Percentiles rank a stretch among this genome's conserved stretches.
phyloP scores from a whole-genome alignment of 2,329 filamentous ascomycete species.

The Allantophomopsis lycopodina region DNA sequence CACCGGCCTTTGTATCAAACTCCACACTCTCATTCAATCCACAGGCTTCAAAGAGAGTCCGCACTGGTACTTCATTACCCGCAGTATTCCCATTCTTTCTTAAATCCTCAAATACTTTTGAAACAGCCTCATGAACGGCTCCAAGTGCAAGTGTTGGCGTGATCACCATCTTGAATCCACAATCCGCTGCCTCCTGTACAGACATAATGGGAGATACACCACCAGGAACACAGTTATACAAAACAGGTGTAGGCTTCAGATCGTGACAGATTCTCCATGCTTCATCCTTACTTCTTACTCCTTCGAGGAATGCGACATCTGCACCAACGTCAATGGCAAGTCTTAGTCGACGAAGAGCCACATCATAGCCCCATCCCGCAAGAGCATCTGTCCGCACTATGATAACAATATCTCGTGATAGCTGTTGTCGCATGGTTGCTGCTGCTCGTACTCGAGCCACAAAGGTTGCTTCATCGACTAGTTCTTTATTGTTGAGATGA shows the following conservation, averaged over 20 bases:
- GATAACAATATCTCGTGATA: slow-evolving; percentile 43
- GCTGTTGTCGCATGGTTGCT: slow-evolving; percentile 28
- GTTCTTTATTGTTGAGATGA: slow-evolving; percentile 45
- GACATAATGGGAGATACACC: slow-evolving; percentile 38
- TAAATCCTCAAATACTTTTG: not conserved
- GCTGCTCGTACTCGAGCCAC: slow-evolving; percentile 40
- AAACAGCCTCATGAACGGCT: slow-evolving; percentile 1
- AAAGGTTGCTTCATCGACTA: slow-evolving; percentile 42
- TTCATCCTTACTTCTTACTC: slow-evolving; percentile 35
- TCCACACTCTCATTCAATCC: slow-evolving; percentile 2
- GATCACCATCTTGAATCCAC: slow-evolving; percentile 44
- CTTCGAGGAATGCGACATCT: slow-evolving; percentile 47
- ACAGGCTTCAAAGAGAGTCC: slow-evolving; percentile 3
- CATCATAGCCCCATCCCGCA: slow-evolving; percentile 40
- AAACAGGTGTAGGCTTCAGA: slow-evolving; percentile 30
- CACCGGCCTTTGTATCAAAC: slow-evolving; percentile 3
- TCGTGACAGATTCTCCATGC: slow-evolving; percentile 29
- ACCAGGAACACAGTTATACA: slow-evolving; percentile 42
- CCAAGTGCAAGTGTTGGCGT: slow-evolving; percentile 16
- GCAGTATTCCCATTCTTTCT: not conserved
- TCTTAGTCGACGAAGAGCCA: slow-evolving; percentile 34
- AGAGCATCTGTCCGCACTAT: slow-evolving; percentile 52
- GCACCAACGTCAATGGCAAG: slow-evolving; percentile 38
- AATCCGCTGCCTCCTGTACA: slow-evolving; percentile 32
- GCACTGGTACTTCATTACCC: slow-evolving; percentile 1